A percentile compares a stretch with the other conserved stretches of the same genome.
These are phyloP conservation scores for Astragalus glycyphyllos DNA, from an alignment of 306 rosid species.

Conservation along the genomic window DNA sequence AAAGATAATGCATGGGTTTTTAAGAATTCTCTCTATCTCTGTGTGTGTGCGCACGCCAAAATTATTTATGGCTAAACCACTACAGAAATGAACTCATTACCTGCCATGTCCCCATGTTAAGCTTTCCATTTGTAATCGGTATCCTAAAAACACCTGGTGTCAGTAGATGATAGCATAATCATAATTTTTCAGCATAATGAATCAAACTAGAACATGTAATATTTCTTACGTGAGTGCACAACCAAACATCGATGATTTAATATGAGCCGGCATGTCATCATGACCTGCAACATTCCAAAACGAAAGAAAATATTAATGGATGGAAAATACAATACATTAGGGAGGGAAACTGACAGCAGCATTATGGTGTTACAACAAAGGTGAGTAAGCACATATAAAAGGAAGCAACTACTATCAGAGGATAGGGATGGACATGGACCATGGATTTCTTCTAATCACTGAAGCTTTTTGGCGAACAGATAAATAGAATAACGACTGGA, in stretches of 20 bases:
- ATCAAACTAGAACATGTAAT: constrained; percentile 31
- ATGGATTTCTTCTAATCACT: not conserved
- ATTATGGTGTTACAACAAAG: constrained; percentile 8
- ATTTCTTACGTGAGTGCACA: constrained; percentile 70
- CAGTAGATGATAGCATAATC: constrained; percentile 11
- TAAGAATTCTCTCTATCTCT: too few relatives aligned
- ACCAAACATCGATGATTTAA: constrained; percentile 97
- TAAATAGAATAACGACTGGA: constrained; percentile 1
- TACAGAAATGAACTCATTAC: constrained; percentile 46
- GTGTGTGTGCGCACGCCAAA: not conserved
- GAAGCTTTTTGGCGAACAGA: not conserved
- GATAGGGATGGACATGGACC: constrained; percentile 5
- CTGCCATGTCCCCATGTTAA: constrained; percentile 99
- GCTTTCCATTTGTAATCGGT: constrained; percentile 90
- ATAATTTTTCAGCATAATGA: constrained; percentile 31
- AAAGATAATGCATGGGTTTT: not conserved
- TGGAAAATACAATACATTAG: constrained; percentile 5
- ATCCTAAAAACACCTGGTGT: constrained; percentile 58
- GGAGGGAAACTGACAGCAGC: constrained; percentile 16
- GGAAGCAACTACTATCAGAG: not conserved
- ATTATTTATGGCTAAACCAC: constrained; percentile 19
- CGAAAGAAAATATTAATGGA: too few relatives aligned
- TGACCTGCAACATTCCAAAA: constrained; percentile 64
- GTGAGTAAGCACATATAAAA: not conserved
- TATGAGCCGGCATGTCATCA: constrained; percentile 99